Evolutionary conservation across 495 filamentous ascomycete species (phyloP).

Genomic region (Penicillium tannophilum): DNA sequence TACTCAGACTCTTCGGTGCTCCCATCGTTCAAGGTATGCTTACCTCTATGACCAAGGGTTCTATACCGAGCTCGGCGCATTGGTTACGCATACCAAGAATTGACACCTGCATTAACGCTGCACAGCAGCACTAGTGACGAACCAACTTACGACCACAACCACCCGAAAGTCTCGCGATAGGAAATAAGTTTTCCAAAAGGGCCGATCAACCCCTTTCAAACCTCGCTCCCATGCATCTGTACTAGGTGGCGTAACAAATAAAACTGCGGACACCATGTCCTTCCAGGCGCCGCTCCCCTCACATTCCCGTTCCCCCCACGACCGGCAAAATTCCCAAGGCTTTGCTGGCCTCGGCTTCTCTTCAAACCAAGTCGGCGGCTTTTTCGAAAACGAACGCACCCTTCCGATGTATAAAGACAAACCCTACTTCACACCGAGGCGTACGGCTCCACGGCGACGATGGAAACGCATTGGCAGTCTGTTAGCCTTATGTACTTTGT

Average conservation of each 20-base stretch:
- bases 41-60: background rate
- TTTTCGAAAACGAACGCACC: constrained; percentile 58
- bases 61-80: background rate
- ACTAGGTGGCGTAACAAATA: constrained; percentile 6
- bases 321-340: constrained; percentile 34
- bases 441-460: constrained; percentile 39
- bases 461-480: constrained; percentile 31
- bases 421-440: constrained; percentile 63
- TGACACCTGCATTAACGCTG: background rate
- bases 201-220: background rate
- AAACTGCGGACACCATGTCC: constrained; percentile 19
- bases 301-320: constrained; percentile 10
- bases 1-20: background rate
- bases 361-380: constrained; percentile 48
- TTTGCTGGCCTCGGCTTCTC: constrained; percentile 46
- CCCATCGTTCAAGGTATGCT: background rate
- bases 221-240: constrained; percentile 14
- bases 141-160: background rate
- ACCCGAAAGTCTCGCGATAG: background rate
- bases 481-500: constrained; percentile 39
- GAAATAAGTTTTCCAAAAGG: constrained; percentile 9
- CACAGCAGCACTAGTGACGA: constrained; percentile 2
- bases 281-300: constrained; percentile 16
- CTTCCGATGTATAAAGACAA: constrained; percentile 99
- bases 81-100: background rate